phyloP scores from a whole-genome alignment of 2,329 filamentous ascomycete genomes.

The Aureobasidium sp. region DNA sequence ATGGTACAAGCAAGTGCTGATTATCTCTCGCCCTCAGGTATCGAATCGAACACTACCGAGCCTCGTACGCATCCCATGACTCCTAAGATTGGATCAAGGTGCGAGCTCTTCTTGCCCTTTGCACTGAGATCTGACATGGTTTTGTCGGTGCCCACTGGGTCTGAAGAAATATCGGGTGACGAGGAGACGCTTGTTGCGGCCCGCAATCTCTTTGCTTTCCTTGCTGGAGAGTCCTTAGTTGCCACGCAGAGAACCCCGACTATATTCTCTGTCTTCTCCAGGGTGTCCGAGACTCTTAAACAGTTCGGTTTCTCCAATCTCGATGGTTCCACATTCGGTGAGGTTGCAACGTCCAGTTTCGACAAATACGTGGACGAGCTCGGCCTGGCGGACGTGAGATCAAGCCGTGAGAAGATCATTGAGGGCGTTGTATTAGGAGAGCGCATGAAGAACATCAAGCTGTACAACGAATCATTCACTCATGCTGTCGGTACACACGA shows the following conservation, averaged over 20 bases:
- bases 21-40: constrained; percentile 14
- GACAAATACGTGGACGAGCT: constrained; percentile 71
- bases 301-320: constrained; percentile 55
- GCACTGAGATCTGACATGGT: constrained; percentile 45
- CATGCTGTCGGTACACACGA: constrained; percentile 83
- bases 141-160: constrained; percentile 16
- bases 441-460: constrained; percentile 68
- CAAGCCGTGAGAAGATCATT: constrained; percentile 79
- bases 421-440: constrained; percentile 87
- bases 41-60: constrained; percentile 25
- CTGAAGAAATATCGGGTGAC: constrained; percentile 13
- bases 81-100: constrained; percentile 40
- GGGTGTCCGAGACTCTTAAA: constrained; percentile 50
- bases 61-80: constrained; percentile 25
- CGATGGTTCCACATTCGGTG: constrained; percentile 57
- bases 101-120: constrained; percentile 54
- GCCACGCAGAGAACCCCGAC: constrained; percentile 49
- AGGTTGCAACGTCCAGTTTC: constrained; percentile 58
- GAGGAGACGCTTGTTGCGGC: constrained; percentile 50
- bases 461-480: constrained; percentile 88
- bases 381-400: constrained; percentile 68
- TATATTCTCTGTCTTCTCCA: constrained; percentile 55
- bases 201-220: constrained; percentile 58
- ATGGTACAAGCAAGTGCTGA: not conserved
- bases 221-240: constrained; percentile 55